Evolutionary conservation across 495 filamentous ascomycete genomes (phyloP), one percentile per base, ranked within the genome.

Genomic region (Penicillium turbatum): DNA sequence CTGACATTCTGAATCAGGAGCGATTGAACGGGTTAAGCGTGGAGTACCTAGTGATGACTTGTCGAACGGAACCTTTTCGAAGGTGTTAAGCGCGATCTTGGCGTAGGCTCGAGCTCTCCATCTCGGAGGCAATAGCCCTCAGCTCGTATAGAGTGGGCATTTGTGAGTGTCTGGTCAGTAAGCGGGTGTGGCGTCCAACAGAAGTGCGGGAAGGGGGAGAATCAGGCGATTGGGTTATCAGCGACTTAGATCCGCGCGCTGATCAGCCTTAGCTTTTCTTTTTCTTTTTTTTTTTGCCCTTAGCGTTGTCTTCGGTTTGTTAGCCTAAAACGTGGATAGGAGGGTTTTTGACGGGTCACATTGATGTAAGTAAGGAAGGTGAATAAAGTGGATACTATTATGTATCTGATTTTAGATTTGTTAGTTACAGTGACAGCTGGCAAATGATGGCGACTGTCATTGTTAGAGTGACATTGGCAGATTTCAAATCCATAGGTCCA

Each of bases 221-320:
- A 48, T 48, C 53, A 48, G 17, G 48, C 57, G 53, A 60, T 60
- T 53, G 57, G 57, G 53, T 56, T 56, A 32, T 56, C 48, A 31
- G 10, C n/a, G 29, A 42, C 1, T 39, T 35, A 35, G 45, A 55
- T 55, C 52, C 35, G 19, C 35, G 5, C 36, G 13, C 26, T 16
- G 13, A 48, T 35, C 44, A 7, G 9, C 2, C 4, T 30, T 26
- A 24, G 15, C 11, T 34, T 21, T 7, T 17, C 4, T 26, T 11
- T 53, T 17, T 8, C 24, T 6, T 2, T 47, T 13, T 15, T 12
- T 36, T 21, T 32, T n/a, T n/a, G n/a, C n/a, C n/a, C n/a, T n/a
- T 38, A 47, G 19, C 35, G 41, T n/a, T 24, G 21, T 34, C n/a
- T 19, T 32, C 24, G 15, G 35, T 15, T 39, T 6, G 8, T 13